These are phyloP conservation scores for Ajuga reptans DNA, from an alignment of 305 asterid species.

Conservation along the genomic window DNA sequence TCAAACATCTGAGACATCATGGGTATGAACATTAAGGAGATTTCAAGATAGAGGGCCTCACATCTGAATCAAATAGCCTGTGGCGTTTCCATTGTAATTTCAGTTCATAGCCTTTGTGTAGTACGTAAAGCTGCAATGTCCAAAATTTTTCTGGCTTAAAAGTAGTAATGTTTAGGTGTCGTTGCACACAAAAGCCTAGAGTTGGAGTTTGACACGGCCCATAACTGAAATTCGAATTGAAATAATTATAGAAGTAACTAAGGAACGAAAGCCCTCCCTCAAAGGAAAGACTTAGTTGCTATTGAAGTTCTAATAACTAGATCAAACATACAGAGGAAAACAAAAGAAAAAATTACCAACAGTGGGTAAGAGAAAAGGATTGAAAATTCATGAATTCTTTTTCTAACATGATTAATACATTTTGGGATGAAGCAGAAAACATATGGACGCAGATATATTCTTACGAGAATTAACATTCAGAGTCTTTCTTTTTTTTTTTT, in stretches of 20 bases:
- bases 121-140: constrained; percentile 63
- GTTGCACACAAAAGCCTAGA: constrained; percentile 82
- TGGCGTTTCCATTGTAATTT: constrained; percentile 77
- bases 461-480: not conserved
- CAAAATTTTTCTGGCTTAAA: constrained; percentile 82
- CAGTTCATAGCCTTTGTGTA: constrained; percentile 71
- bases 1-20: constrained; percentile 15
- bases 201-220: constrained; percentile 97
- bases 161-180: constrained; percentile 64
- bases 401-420: not conserved
- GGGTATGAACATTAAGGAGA: constrained; percentile 3
- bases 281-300: constrained; percentile 9
- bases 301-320: not conserved
- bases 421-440: not conserved
- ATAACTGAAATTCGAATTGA: constrained; percentile 48
- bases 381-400: not conserved
- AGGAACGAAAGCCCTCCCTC: not conserved
- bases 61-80: constrained; percentile 73
- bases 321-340: not conserved
- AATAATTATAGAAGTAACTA: constrained; percentile 16
- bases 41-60: constrained; percentile 32
- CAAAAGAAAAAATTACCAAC: not conserved
- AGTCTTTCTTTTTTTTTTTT: too few relatives aligned
- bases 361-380: not conserved
- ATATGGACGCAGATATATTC: not conserved